Conservation (phyloP, 495 filamentous ascomycete species). For the Neurospora sp. region DNA sequence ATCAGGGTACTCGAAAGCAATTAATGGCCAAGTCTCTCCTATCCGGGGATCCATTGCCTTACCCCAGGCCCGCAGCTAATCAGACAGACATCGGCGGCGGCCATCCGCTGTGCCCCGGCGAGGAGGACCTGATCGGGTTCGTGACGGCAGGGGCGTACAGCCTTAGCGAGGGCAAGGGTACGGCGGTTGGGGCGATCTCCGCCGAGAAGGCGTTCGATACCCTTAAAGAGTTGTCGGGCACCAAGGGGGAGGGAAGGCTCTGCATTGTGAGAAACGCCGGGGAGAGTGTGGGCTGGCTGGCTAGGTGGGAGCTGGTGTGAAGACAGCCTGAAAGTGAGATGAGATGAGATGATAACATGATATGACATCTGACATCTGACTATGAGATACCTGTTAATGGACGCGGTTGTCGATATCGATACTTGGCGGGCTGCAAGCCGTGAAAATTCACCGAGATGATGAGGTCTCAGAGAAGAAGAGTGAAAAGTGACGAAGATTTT, state of each 20-base stretch:
- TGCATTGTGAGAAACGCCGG: slow-evolving; percentile 80
- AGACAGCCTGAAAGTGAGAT: neutral
- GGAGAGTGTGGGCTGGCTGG: slow-evolving; percentile 65
- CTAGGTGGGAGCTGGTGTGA: slow-evolving; percentile 64
- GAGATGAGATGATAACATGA: neutral
- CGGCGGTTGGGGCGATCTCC: slow-evolving; percentile 63
- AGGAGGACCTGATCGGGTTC: slow-evolving; percentile 80
- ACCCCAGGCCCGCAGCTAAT: slow-evolving; percentile 11
- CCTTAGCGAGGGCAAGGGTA: slow-evolving; percentile 63
- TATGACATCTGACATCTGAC: neutral
- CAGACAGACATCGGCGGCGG: slow-evolving; percentile 29
- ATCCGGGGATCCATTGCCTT: slow-evolving; percentile 12
- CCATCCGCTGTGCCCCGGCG: slow-evolving; percentile 58
- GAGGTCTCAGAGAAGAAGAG: neutral
- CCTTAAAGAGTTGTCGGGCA: slow-evolving; percentile 1
- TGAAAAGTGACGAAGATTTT: neutral
- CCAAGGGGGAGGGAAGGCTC: slow-evolving; percentile 30
- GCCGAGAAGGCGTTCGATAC: slow-evolving; percentile 44
- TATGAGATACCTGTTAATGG: neutral
- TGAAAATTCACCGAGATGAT: neutral
- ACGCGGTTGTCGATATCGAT: neutral
- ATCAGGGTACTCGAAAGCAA: slow-evolving; percentile 38
- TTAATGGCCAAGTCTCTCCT: slow-evolving; percentile 45
- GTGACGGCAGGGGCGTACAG: slow-evolving; percentile 82
- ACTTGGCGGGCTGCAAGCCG: neutral